Percentiles rank a stretch among this genome's conserved stretches.
Conservation (phyloP, 768 basidiomycete genomes). For the Psilocybe tampanensis region DNA sequence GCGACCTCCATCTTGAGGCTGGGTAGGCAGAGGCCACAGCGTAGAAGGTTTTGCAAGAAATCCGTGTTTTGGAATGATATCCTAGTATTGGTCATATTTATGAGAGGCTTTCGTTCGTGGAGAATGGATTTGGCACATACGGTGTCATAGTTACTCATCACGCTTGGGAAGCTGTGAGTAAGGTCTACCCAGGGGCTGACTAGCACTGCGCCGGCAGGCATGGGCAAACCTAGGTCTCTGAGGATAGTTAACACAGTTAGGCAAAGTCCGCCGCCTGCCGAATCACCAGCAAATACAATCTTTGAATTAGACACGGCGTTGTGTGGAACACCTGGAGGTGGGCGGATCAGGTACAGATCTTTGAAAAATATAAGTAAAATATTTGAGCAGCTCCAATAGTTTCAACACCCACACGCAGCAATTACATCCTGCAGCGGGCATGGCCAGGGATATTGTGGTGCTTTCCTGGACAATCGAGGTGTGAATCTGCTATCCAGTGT, state of each 20-base stretch:
- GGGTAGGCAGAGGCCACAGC: slow-evolving; percentile 55
- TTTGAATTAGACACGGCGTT: slow-evolving; percentile 63
- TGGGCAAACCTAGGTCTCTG: slow-evolving; percentile 68
- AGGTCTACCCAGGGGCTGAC: slow-evolving; percentile 86
- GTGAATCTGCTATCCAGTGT: background rate
- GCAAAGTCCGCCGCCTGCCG: slow-evolving; percentile 73
- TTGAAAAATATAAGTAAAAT: background rate
- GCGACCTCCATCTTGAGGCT: slow-evolving; percentile 34
- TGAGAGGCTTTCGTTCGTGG: background rate
- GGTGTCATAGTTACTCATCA: slow-evolving; percentile 65
- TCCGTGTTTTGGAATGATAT: slow-evolving; percentile 67
- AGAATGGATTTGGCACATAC: slow-evolving; percentile 34
- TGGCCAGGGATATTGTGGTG: slow-evolving; percentile 86
- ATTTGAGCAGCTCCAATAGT: background rate
- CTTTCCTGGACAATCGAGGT: slow-evolving; percentile 48
- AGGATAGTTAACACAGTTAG: slow-evolving; percentile 62
- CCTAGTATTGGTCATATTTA: slow-evolving; percentile 40
- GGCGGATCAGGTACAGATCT: slow-evolving; percentile 77
- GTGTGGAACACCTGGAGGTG: slow-evolving; percentile 67
- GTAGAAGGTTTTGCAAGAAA: slow-evolving; percentile 63
- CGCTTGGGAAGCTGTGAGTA: slow-evolving; percentile 83
- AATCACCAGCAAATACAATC: slow-evolving; percentile 80
- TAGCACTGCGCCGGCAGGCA: slow-evolving; percentile 76
- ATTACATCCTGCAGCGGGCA: slow-evolving; percentile 76
- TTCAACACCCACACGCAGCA: slow-evolving; percentile 58